A percentile compares a stretch with the other conserved stretches of the same genome.
Conservation (phyloP, 73 alveolate genomes). For the Durusdinium trenchii region DNA sequence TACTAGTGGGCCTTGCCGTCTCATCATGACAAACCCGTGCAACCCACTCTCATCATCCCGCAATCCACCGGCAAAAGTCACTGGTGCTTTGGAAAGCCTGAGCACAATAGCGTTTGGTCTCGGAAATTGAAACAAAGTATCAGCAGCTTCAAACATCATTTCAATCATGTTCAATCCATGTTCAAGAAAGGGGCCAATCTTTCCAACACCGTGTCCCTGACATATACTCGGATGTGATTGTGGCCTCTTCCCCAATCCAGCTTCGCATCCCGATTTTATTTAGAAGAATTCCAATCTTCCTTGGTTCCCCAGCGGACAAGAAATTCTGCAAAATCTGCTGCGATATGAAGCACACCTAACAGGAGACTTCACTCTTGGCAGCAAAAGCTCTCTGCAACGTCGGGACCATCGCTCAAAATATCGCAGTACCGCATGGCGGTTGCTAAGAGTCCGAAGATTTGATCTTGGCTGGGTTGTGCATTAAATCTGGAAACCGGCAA, state of each 20-base stretch:
- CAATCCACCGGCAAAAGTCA: not conserved
- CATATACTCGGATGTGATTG: not conserved
- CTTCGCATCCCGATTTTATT: not conserved
- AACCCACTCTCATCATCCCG: not conserved
- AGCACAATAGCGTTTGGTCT: no score
- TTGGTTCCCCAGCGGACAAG: not conserved
- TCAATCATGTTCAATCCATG: no score
- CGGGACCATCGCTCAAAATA: not conserved
- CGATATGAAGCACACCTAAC: not conserved
- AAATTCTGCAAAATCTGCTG: not conserved
- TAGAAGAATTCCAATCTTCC: not conserved
- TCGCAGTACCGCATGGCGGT: conserved; percentile 33
- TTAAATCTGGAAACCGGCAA: no score
- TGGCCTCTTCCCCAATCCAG: conserved; percentile 9
- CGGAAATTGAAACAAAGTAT: no score
- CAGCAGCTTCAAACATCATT: no score
- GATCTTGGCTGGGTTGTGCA: not conserved
- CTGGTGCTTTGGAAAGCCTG: not conserved
- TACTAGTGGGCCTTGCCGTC: not conserved
- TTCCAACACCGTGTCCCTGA: not conserved
- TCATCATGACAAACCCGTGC: not conserved
- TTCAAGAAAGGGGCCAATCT: no score
- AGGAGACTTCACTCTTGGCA: no score
- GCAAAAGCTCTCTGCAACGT: not conserved
- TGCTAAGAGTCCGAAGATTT: not conserved